Evolutionary conservation across 1,284 basidiomycete species (phyloP), one percentile per base, ranked within the genome.

Genomic region (Cryptococcus sp.): DNA sequence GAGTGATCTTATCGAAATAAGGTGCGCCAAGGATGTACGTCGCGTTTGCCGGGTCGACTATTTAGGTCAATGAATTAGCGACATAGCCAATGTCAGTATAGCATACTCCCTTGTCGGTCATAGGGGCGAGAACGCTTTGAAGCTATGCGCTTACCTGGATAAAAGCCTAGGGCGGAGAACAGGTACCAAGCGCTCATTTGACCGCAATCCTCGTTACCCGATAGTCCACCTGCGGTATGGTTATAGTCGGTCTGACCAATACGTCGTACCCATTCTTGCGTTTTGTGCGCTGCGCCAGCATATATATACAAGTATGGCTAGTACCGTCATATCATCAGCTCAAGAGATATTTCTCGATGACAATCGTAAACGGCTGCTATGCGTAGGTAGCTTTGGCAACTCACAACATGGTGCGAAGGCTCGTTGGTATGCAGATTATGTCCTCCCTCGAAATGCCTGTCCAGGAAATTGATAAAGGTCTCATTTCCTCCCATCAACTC

Each of bases 131-230:
- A 23, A 34, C 6, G 44, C 13, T 17, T 26, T 26, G 41, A 17
- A 40, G 13, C 20, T 19, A n/a, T n/a, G n/a, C n/a, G 51, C 54
- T 60, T 45, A 67, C 67, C 66, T n/a, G 89, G 89, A 67, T 92
- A 93, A 76, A 92, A 88, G 0, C 90, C 89, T 70, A 93, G 80
- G 1, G 87, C 85, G 46, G 85, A 86, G 77, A 91, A 92, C 13
- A 91, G 81, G 70, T 87, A 91, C 89, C 89, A 92, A 0, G 89
- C 87, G 66, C 86, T 89, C 88, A 91, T 91, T 72, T 92, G 90
- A 0, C 90, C 89, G 65, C 89, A 91, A 67, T 93, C 90, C 73
- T 93, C 90, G 68, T 92, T 93, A 5, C 67, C 74, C 8, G 62
- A 69, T n/a, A 71, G 60, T 7, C 68, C 72, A 26, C 50, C 59